Conservation (phyloP, 495 filamentous ascomycete species). For the Penicillium cosmopolitanum region DNA sequence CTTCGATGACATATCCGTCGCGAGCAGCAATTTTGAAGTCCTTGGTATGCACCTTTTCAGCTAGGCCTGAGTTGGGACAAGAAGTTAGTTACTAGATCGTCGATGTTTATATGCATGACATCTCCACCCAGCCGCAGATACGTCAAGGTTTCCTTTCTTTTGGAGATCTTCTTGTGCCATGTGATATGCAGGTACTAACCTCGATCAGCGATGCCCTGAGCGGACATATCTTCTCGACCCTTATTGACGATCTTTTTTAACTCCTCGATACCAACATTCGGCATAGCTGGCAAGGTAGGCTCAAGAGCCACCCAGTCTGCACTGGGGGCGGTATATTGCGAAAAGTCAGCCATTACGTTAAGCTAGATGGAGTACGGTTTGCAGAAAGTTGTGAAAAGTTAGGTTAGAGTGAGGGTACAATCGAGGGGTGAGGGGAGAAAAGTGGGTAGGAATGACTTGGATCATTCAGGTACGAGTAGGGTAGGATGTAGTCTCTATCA, state of each 20-base stretch:
- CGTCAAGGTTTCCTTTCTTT: background rate
- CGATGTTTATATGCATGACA: background rate
- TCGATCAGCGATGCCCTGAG: slow-evolving; percentile 32
- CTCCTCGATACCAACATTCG: slow-evolving; percentile 28
- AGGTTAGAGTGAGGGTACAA: background rate
- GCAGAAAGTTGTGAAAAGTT: background rate
- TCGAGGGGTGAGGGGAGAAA: background rate
- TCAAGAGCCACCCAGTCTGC: slow-evolving; percentile 47
- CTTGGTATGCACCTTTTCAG: slow-evolving; percentile 28
- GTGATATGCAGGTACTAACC: slow-evolving; percentile 18
- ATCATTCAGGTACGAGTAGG: background rate
- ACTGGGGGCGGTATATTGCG: slow-evolving; percentile 40
- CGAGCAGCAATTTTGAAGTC: slow-evolving; percentile 42
- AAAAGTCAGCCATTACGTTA: slow-evolving; percentile 44
- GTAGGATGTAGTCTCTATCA: background rate
- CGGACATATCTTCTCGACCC: slow-evolving; percentile 37
- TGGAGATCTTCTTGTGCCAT: background rate
- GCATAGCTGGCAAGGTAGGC: slow-evolving; percentile 28
- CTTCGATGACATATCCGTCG: slow-evolving; percentile 44
- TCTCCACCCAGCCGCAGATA: background rate
- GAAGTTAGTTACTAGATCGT: background rate
- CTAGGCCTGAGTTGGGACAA: slow-evolving; percentile 19
- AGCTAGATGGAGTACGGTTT: background rate
- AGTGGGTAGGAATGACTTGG: no score
- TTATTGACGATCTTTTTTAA: slow-evolving; percentile 34